phyloP scores from a whole-genome alignment of 345 rosid species.

The Schrenkiella parvula region DNA sequence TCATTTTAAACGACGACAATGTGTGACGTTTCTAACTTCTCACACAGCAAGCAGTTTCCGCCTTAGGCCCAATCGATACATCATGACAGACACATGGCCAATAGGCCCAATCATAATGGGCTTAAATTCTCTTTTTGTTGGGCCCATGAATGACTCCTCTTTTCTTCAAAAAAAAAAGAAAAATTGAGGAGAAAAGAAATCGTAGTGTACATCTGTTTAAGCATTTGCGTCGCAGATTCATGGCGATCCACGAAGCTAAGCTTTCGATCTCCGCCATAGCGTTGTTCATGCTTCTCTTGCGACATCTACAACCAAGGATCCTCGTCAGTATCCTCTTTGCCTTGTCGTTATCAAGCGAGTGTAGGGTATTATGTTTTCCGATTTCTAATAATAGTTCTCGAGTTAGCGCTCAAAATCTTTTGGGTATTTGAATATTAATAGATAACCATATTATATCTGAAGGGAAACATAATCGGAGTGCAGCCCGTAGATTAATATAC shows the following conservation, averaged over 20 bases:
- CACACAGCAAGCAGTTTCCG: background rate
- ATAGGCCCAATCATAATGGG: background rate
- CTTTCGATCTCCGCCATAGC: constrained; percentile 32
- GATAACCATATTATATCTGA: no score
- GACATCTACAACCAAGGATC: constrained; percentile 87
- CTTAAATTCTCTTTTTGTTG: background rate
- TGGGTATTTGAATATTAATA: no score
- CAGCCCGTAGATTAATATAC: no score
- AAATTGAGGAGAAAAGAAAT: no score
- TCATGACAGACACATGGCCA: no score
- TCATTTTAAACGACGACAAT: background rate
- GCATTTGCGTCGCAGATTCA: background rate
- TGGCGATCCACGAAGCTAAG: constrained; percentile 18
- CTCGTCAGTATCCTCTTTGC: constrained; percentile 46
- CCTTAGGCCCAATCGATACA: no score
- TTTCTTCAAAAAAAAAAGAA: no score
- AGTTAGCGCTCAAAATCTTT: no score
- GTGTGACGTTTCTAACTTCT: background rate
- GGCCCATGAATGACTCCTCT: background rate
- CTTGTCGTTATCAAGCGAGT: no score
- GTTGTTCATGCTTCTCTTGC: constrained; percentile 40
- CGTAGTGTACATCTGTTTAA: background rate
- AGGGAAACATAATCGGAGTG: no score
- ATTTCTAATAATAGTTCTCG: no score
- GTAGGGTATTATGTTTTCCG: no score